Percentiles rank a stretch among this genome's conserved stretches.
Evolutionary conservation across 2,329 filamentous ascomycete species (phyloP).

Genomic region (Xylaria sp.): DNA sequence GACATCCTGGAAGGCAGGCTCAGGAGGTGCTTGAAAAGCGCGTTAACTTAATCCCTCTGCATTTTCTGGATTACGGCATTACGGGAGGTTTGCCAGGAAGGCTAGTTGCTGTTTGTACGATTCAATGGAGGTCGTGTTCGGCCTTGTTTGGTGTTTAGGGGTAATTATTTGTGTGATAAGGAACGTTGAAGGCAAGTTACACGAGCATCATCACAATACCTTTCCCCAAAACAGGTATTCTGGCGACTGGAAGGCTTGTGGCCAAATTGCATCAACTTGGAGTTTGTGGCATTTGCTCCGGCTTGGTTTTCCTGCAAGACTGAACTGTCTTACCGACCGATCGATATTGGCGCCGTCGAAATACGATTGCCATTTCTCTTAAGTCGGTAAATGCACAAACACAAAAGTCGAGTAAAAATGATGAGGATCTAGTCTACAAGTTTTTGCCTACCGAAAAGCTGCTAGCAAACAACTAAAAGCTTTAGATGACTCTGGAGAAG

Average conservation of each 20-base stretch:
- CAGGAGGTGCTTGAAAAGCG: constrained; percentile 55
- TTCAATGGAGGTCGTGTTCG: constrained; percentile 40
- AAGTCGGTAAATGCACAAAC: constrained; percentile 41
- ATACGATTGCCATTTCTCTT: constrained; percentile 42
- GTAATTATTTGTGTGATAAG: constrained; percentile 41
- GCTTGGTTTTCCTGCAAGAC: constrained; percentile 37
- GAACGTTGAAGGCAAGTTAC: constrained; percentile 30
- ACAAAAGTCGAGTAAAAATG: constrained; percentile 36
- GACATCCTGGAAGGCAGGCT: constrained; percentile 49
- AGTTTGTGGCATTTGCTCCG: constrained; percentile 40
- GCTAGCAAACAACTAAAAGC: constrained; percentile 38
- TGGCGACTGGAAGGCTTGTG: constrained; percentile 27
- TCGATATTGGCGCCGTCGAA: constrained; percentile 46
- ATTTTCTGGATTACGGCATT: constrained; percentile 55
- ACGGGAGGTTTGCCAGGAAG: constrained; percentile 44
- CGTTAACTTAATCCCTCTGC: constrained; percentile 53
- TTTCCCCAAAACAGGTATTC: constrained; percentile 12
- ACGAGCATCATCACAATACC: constrained; percentile 36
- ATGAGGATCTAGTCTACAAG: constrained; percentile 48
- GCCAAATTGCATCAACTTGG: constrained; percentile 41
- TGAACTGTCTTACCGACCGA: constrained; percentile 41
- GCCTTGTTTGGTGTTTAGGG: constrained; percentile 48
- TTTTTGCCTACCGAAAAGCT: constrained; percentile 48
- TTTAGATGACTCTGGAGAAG: constrained; percentile 43
- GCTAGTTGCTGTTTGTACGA: constrained; percentile 48